A percentile compares a stretch with the other conserved stretches of the same genome.
These are phyloP conservation scores for Calycina herbarum DNA, from an alignment of 2,329 filamentous ascomycete species.

Conservation along the genomic window DNA sequence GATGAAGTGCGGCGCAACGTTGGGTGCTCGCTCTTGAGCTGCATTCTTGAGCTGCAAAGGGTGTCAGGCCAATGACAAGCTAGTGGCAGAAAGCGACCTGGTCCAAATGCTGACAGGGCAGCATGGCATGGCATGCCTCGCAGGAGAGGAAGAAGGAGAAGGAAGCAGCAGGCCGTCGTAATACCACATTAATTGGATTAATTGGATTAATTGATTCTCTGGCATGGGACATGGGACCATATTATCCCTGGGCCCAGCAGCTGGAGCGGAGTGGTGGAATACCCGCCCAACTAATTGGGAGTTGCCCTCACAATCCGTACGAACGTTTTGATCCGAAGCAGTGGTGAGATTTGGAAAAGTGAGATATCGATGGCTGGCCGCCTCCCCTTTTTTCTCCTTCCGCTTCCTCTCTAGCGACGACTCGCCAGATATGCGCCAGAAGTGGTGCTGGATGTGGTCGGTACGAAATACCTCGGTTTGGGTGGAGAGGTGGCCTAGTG, in stretches of 20 bases:
- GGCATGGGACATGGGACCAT: background rate
- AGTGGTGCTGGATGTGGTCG: background rate
- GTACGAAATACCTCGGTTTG: too few species aligned
- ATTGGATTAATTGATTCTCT: too few species aligned
- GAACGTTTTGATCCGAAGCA: background rate
- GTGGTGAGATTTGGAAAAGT: background rate
- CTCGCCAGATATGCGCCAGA: background rate
- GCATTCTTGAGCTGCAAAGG: background rate
- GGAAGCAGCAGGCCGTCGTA: constrained; percentile 4
- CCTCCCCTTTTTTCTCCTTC: background rate
- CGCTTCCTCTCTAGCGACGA: background rate
- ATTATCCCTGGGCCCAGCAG: background rate
- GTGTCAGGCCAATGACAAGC: background rate
- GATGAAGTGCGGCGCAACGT: background rate
- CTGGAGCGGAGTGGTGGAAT: background rate
- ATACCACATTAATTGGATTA: constrained; percentile 4
- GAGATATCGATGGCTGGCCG: background rate
- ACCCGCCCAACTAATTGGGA: background rate
- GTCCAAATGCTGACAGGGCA: background rate
- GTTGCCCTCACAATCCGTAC: too few species aligned
- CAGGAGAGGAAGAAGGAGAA: background rate
- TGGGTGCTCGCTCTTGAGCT: background rate
- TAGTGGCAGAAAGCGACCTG: too few species aligned
- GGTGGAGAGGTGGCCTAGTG: background rate
- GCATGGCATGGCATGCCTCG: too few species aligned